Base-by-base conservation (phyloP, 768 basidiomycete genomes). In the Punctularia strigosozonata region DNA sequence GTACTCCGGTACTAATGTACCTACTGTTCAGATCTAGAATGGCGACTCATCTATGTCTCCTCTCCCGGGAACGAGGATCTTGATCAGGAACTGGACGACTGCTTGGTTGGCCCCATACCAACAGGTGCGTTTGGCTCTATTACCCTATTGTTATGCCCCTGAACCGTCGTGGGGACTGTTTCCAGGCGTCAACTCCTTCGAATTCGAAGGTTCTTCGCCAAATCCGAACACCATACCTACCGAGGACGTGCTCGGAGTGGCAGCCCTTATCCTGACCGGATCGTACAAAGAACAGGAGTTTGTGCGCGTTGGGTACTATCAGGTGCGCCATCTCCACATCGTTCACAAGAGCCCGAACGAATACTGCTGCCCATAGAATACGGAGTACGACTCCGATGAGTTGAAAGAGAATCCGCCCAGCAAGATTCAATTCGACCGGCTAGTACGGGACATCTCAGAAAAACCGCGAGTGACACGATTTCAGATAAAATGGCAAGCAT, bases 271-370 rank as follows among this genome's bases (percentile, higher is more conserved):
- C 51, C 73, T 99, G 37, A 98, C 92, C 0, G 95, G 90, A 5
- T 87, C 86, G 8, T 99, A 98, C 61, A 77, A 80, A 26, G 94
- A 97, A 37, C 92, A 95, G 52, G 95, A 98, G 57, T 99, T 99
- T 53, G 94, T 99, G n/a, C 79, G 94, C 33, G 92, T 99, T 20
- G 95, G 95, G 5, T 98, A 99, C 57, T 99, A 99, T 59, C 95
- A 98, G n/a, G n/a, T n/a, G n/a, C n/a, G n/a, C n/a, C n/a, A n/a
- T n/a, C n/a, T n/a, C n/a, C n/a, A n/a, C n/a, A n/a, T n/a, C n/a
- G n/a, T n/a, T n/a, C n/a, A n/a, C n/a, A n/a, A n/a, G n/a, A n/a
- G n/a, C n/a, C n/a, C n/a, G n/a, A n/a, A n/a, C n/a, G n/a, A n/a
- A n/a, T n/a, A n/a, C n/a, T n/a, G n/a, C n/a, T n/a, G n/a, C n/a